phyloP scores from a whole-genome alignment of 768 basidiomycete genomes.

The Mycena rosella region DNA sequence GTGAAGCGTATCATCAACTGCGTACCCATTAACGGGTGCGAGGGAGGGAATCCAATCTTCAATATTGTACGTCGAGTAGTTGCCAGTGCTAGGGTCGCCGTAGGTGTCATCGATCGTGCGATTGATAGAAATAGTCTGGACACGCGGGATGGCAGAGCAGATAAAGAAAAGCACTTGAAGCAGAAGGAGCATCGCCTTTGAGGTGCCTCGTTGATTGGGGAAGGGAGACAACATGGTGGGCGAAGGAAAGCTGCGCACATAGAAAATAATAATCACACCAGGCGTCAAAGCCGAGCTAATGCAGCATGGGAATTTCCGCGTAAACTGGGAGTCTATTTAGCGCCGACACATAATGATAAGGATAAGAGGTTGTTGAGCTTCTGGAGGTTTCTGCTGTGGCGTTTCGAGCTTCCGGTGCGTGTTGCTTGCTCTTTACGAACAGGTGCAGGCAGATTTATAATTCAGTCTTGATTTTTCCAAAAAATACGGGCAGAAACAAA shows the following conservation, averaged over 20 bases:
- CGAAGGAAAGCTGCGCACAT: constrained; percentile 20
- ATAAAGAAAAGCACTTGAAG: constrained; percentile 20
- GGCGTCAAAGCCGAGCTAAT: constrained; percentile 23
- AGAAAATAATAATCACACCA: constrained; percentile 16
- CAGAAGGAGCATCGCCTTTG: constrained; percentile 24
- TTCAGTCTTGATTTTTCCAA: constrained; percentile 7
- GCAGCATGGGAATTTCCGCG: constrained; percentile 13
- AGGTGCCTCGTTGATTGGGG: constrained; percentile 18
- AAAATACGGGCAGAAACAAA: too few relatives aligned
- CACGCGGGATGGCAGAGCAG: constrained; percentile 16
- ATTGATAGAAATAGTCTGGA: constrained; percentile 25
- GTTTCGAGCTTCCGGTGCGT: constrained; percentile 17
- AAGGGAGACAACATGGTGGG: constrained; percentile 23
- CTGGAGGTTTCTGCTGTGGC: constrained; percentile 12
- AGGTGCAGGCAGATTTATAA: constrained; percentile 2
- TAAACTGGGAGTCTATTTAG: constrained; percentile 10
- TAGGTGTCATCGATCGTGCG: constrained; percentile 27
- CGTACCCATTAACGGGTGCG: constrained; percentile 14
- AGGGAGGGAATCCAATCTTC: constrained; percentile 19
- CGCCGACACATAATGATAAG: constrained; percentile 13
- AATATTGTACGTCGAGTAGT: constrained; percentile 13
- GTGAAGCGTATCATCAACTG: constrained; percentile 24
- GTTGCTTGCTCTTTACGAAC: constrained; percentile 12
- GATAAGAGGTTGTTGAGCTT: constrained; percentile 1
- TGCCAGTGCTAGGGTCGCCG: constrained; percentile 22